Evolutionary conservation across 1,284 basidiomycete species (phyloP).

Genomic region (Mycena citricolor): DNA sequence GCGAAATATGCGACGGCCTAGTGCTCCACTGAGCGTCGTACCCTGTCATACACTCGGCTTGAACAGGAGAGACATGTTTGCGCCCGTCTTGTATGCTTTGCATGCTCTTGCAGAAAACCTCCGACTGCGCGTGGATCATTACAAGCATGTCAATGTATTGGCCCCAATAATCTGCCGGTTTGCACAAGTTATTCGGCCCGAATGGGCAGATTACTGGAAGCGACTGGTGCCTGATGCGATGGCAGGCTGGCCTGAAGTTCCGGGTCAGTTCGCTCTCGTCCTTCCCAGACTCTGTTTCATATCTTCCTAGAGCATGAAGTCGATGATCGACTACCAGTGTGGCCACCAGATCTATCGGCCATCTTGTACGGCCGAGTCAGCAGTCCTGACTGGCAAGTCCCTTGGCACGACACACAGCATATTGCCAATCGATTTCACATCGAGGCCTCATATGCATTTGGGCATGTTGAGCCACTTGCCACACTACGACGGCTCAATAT

Average conservation of each 20-base stretch:
- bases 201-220: conserved; percentile 90
- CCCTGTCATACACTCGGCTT: conserved; percentile 26
- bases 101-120: conserved; percentile 77
- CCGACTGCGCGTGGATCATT: conserved; percentile 53
- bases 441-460: conserved; percentile 59
- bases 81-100: conserved; percentile 62
- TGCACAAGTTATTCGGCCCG: conserved; percentile 64
- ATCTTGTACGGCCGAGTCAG: conserved; percentile 64
- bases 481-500: conserved; percentile 50
- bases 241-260: conserved; percentile 57
- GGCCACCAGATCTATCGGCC: conserved; percentile 66
- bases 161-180: conserved; percentile 66
- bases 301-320: conserved; percentile 42
- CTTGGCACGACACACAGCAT: conserved; percentile 50
- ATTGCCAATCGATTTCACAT: conserved; percentile 52
- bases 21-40: conserved; percentile 19
- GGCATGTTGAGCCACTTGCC: conserved; percentile 53
- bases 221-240: conserved; percentile 65
- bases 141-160: conserved; percentile 57
- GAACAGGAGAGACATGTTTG: conserved; percentile 36
- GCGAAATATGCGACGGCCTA: conserved; percentile 44
- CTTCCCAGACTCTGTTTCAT: conserved; percentile 1
- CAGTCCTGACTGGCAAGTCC: conserved; percentile 64
- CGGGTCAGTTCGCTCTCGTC: conserved; percentile 24
- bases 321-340: conserved; percentile 67